phyloP scores from a whole-genome alignment of 495 filamentous ascomycete genomes.

The Trichocladium uniseriatum region DNA sequence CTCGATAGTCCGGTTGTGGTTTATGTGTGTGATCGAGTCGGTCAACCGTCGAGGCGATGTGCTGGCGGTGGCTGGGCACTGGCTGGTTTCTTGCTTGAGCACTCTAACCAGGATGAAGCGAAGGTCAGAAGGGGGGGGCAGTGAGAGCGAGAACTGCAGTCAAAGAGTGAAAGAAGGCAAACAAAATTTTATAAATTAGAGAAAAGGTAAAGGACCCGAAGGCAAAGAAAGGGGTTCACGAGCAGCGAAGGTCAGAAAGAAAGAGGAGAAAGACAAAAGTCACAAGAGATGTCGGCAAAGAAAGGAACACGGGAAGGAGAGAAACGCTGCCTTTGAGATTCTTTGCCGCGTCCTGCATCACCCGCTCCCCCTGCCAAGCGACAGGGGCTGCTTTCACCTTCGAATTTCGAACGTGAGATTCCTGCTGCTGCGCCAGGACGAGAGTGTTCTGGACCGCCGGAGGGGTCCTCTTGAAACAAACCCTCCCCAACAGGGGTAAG shows the following conservation, averaged over 20 bases:
- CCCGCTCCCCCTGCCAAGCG: not conserved
- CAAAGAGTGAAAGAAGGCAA: not conserved
- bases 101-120: too few relatives aligned
- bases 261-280: not conserved
- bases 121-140: not conserved
- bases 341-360: not conserved
- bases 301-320: not conserved
- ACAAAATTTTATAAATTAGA: not conserved
- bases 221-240: not conserved
- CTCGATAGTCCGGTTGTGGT: too few relatives aligned
- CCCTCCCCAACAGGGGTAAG: not conserved
- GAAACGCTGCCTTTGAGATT: not conserved
- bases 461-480: slow-evolving; percentile 1
- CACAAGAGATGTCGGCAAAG: not conserved
- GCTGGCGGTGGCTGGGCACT: too few relatives aligned
- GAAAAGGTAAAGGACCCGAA: not conserved
- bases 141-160: not conserved
- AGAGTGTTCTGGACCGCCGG: too few relatives aligned
- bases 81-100: too few relatives aligned
- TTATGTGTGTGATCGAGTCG: not conserved
- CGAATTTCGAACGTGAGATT: not conserved
- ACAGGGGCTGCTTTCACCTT: not conserved
- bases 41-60: too few relatives aligned
- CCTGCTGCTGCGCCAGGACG: not conserved
- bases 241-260: too few relatives aligned